These are phyloP conservation scores for Wallacemonas sp. DNA, from an alignment of 208 protist species.

Conservation along the genomic window DNA sequence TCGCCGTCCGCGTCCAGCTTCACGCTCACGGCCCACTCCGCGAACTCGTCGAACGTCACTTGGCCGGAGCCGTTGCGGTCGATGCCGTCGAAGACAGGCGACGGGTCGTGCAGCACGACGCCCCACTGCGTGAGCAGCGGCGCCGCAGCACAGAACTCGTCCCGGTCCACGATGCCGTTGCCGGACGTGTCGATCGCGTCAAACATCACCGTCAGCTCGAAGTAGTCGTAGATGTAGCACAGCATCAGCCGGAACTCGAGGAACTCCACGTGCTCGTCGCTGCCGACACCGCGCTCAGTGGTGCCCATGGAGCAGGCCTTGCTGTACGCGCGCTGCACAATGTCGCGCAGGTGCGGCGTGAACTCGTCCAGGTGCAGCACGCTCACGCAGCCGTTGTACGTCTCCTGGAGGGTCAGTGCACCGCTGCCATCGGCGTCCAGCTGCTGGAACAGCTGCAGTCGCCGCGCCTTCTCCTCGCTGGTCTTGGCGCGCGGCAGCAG, in stretches of 20 bases:
- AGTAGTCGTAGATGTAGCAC: conserved; percentile 16
- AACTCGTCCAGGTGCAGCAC: conserved; percentile 32
- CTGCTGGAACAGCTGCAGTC: conserved; percentile 10
- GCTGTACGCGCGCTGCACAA: conserved; percentile 51
- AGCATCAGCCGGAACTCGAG: conserved; percentile 50
- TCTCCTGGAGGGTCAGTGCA: conserved; percentile 38
- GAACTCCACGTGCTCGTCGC: conserved; percentile 35
- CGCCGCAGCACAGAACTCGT: conserved; percentile 42
- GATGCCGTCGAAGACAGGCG: conserved; percentile 38
- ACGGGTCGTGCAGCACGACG: conserved; percentile 26
- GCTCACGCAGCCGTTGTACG: conserved; percentile 26
- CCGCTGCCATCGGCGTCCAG: conserved; percentile 27
- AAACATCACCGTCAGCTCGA: conserved; percentile 49
- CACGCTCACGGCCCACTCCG: conserved; percentile 18
- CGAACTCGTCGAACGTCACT: conserved; percentile 57
- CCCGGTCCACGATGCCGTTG: conserved; percentile 35
- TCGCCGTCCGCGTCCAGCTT: conserved; percentile 3
- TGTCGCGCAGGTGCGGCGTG: conserved; percentile 27
- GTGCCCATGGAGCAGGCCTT: conserved; percentile 36
- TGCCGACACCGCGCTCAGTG: conserved; percentile 17
- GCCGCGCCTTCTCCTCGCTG: conserved; percentile 13
- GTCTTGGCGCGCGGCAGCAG: conserved; percentile 1
- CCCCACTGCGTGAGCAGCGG: conserved; percentile 39
- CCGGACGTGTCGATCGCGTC: conserved; percentile 48
- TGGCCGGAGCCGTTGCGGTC: conserved; percentile 44